Evolutionary conservation across 2,329 filamentous ascomycete genomes (phyloP).

Genomic region (Pseudogymnoascus sp.): DNA sequence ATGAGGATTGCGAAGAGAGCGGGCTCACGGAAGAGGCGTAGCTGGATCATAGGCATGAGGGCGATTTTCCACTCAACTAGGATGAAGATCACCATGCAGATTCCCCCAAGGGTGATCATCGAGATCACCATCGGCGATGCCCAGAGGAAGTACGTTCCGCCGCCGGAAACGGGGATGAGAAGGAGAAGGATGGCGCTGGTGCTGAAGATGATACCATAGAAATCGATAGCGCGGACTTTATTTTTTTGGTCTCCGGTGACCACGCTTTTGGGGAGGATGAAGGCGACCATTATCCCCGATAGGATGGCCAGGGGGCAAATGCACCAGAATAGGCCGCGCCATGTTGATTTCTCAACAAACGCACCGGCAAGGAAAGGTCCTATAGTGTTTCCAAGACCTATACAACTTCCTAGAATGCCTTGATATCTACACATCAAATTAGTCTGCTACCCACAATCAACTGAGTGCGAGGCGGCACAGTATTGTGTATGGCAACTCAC

Average conservation of each 20-base stretch:
- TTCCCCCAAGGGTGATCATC: constrained; percentile 46
- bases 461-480: neutral
- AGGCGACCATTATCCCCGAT: constrained; percentile 38
- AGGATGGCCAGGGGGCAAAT: constrained; percentile 44
- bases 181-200: constrained; percentile 51
- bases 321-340: constrained; percentile 41
- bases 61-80: constrained; percentile 50
- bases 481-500: constrained; percentile 24
- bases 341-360: constrained; percentile 32
- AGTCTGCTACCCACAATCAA: neutral
- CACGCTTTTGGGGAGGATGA: constrained; percentile 45
- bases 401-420: constrained; percentile 35
- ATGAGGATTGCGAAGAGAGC: constrained; percentile 47
- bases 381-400: constrained; percentile 36
- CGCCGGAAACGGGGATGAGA: constrained; percentile 56
- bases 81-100: constrained; percentile 42
- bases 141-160: constrained; percentile 50
- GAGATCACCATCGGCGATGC: constrained; percentile 49
- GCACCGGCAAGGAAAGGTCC: constrained; percentile 39
- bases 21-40: constrained; percentile 45
- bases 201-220: constrained; percentile 46
- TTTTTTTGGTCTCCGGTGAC: constrained; percentile 40
- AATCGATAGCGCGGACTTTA: constrained; percentile 51
- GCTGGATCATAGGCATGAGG: constrained; percentile 41
- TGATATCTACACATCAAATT: constrained; percentile 27